Base-by-base conservation (phyloP, 176 grass and related monocot genomes). In the Miscanthus lutarioriparius region DNA sequence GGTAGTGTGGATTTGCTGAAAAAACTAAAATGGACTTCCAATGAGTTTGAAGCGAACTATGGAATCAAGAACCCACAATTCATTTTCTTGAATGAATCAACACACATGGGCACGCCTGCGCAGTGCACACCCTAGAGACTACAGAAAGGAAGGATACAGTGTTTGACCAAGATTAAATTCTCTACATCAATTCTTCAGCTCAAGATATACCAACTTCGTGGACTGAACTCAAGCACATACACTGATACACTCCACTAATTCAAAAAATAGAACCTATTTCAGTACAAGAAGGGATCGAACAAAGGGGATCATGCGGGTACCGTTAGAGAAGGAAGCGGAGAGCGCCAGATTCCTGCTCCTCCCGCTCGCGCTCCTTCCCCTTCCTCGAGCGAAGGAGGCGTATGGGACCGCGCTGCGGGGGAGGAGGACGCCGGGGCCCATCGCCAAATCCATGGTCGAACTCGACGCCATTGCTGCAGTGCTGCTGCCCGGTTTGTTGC, bases 281-380 rank as follows among this genome's bases (percentile, higher is more conserved):
- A 13, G 1, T 8, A 58, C 17, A 63, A 10, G 3, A 53, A 28
- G 32, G 32, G 1, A 65, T 65, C 23, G 33, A 45, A 48, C 14
- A 19, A 44, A 14, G 43, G 37, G 22, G 58, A 26, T 62, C 58
- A 62, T 26, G 19, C 44, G 62, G 27, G 80, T 67, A 83, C 84
- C 80, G 45, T 90, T 90, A 30, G 80, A 83, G 45, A 45, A 78
- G 36, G 89, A 80, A 41, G 36, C 70, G n/a, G 70, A 87, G 51
- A 80, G 38, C 33, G 63, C 9, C 26, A 75, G 75, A 53, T 33
- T 80, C 35, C 62, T 47, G 28, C 80, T 30, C 48, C 38, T 75
- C 1, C 33, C 65, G 20, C 37, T 51, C 15, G 48, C 62, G 38
- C 66, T 39, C 67, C 59, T 74, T 28, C 59, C 68, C 17, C n/a